Evolutionary conservation across 768 basidiomycete species (phyloP), one percentile per base, ranked within the genome.

Genomic region (Tricholoma terreum): DNA sequence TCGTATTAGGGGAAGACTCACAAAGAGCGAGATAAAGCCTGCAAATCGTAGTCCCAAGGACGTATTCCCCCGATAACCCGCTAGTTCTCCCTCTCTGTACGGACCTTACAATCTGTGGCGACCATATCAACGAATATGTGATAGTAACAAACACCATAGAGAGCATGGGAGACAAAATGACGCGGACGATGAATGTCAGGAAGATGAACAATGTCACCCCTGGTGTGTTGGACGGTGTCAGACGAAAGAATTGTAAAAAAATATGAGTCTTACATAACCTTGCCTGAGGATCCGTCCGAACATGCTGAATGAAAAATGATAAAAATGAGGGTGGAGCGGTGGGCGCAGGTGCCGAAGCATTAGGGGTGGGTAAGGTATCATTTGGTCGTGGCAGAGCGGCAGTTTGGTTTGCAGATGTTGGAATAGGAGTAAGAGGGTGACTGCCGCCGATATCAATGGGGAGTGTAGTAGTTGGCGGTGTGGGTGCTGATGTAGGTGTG

Each of bases 71-170:
- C 7, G 80, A 75, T 42, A 96, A 66, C 0, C 87, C 89, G 65
- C 87, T 87, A 7, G 80, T 78, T 58, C 90, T 79, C 8, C 87
- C 89, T 21, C 90, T 81, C 19, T 81, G 80, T 14, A 80, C 84
- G 14, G 92, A 89, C 21, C 94, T 80, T 53, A 87, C 76, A 49
- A 97, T 92, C 71, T 95, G 94, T 3, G 91, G 87, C 4, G 88
- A 62, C 94, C 94, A 97, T 65, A 94, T 86, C 58, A 79, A 79
- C 6, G 87, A 87, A 70, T 95, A 93, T 55, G 91, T 80, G 24
- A 76, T 67, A 9, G 77, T 81, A 33, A 94, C 79, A 61, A 89
- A 84, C 15, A 87, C 61, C 63, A 90, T 76, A 7, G 86, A 81
- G 43, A 91, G 74, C 0, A 81, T 79, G 1, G 88, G 83, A 19